Percentiles rank a stretch among this genome's conserved stretches.
Conservation (phyloP, 83 land plant genomes). For the Picea mariana region DNA sequence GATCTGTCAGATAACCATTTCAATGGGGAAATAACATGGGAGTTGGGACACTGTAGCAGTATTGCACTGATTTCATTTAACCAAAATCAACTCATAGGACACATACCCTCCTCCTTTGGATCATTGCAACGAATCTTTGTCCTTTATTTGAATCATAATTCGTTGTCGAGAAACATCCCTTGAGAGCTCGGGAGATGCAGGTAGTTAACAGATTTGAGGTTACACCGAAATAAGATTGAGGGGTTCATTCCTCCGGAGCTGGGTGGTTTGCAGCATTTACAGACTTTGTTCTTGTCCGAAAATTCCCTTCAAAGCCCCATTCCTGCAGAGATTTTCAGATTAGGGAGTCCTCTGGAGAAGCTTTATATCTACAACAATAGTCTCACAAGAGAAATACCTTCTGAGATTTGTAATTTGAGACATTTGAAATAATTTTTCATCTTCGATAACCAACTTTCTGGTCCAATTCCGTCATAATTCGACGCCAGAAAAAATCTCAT, state of each 20-base stretch:
- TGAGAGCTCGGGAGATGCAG: no score
- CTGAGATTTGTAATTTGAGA: constrained; percentile 39
- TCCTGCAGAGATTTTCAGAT: constrained; percentile 56
- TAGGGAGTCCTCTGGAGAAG: constrained; percentile 21
- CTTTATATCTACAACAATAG: constrained; percentile 37
- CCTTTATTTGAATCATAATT: constrained; percentile 37
- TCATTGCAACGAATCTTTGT: constrained; percentile 1
- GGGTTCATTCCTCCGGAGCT: constrained; percentile 59
- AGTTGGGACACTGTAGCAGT: no score
- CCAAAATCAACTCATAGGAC: no score
- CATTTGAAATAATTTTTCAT: constrained; percentile 31
- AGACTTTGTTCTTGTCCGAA: no score
- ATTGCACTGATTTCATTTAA: no score
- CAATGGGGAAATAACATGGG: no score
- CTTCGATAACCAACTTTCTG: constrained; percentile 45
- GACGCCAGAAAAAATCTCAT: constrained; percentile 42
- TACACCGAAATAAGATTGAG: constrained; percentile 34
- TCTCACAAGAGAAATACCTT: constrained; percentile 61
- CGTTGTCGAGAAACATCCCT: constrained; percentile 37
- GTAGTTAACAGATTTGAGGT: no score
- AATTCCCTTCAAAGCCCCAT: constrained; percentile 40
- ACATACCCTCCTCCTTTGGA: no score
- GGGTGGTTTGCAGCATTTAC: no score
- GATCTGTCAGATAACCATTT: background rate
- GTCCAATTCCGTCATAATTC: constrained; percentile 48